A percentile compares a stretch with the other conserved stretches of the same genome.
Conservation (phyloP, 2,329 filamentous ascomycete genomes). For the Rhinocladiella similis region DNA sequence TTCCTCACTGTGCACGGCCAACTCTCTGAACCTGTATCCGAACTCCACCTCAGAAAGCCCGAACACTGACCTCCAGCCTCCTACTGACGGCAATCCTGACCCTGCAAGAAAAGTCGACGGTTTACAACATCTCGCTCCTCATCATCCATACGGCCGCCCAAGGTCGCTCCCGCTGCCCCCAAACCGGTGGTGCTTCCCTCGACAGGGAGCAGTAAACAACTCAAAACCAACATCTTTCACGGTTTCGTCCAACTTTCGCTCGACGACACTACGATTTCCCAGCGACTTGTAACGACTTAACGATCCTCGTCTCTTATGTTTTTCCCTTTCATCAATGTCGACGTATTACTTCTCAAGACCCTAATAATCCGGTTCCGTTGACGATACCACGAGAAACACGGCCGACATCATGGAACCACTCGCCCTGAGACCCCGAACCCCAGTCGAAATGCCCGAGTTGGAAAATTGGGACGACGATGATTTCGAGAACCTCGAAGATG, state of each 20-base stretch:
- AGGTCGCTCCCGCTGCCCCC: conserved; percentile 14
- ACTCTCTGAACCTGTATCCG: conserved; percentile 5
- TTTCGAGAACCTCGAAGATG: conserved; percentile 47
- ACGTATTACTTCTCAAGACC: conserved; percentile 1
- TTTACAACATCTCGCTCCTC: conserved; percentile 4
- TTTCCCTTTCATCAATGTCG: conserved; percentile 7
- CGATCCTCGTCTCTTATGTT: conserved; percentile 8
- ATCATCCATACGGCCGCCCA: conserved; percentile 14
- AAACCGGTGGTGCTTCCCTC: conserved; percentile 17
- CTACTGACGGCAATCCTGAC: conserved; percentile 17
- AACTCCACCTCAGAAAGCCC: conserved; percentile 18
- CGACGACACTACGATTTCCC: conserved; percentile 15
- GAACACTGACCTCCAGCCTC: conserved; percentile 21
- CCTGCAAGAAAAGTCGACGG: conserved; percentile 16
- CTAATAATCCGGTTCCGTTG: conserved; percentile 1
- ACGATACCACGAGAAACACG: neutral
- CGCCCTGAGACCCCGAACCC: conserved; percentile 35
- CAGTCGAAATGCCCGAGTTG: conserved; percentile 38
- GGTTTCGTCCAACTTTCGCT: conserved; percentile 12
- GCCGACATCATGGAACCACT: conserved; percentile 40
- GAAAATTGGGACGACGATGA: conserved; percentile 55
- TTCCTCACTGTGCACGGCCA: neutral
- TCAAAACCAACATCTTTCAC: conserved; percentile 3
- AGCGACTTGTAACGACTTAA: conserved; percentile 17
- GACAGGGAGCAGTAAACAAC: conserved; percentile 20